phyloP scores from a whole-genome alignment of 2,329 filamentous ascomycete species.

The Geosmithia flava region DNA sequence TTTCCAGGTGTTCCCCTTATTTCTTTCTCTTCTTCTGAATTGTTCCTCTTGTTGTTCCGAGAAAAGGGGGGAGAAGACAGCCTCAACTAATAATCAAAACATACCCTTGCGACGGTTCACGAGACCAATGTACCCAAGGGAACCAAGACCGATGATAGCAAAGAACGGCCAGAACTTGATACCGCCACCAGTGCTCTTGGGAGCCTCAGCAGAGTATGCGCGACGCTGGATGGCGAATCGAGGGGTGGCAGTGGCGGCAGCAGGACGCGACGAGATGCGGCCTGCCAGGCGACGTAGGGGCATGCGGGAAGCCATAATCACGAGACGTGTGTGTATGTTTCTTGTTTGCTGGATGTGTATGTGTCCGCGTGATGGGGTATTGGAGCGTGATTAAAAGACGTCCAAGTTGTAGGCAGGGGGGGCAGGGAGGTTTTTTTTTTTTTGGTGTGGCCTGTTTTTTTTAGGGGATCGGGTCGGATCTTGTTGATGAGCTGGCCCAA shows the following conservation, averaged over 20 bases:
- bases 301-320: slow-evolving; percentile 18
- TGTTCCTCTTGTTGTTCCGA: neutral
- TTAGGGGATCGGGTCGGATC: neutral
- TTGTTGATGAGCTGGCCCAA: neutral
- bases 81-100: slow-evolving; percentile 6
- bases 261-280: slow-evolving; percentile 7
- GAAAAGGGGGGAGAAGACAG: neutral
- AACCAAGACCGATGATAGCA: slow-evolving; percentile 32
- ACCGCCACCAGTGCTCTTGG: slow-evolving; percentile 13
- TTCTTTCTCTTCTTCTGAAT: neutral
- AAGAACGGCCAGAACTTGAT: slow-evolving; percentile 50
- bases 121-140: slow-evolving; percentile 35
- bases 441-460: neutral
- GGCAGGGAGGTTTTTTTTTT: too few species aligned
- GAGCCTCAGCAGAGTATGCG: slow-evolving; percentile 30
- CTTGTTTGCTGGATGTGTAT: neutral
- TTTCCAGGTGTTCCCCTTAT: neutral
- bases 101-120: slow-evolving; percentile 37
- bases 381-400: too few species aligned
- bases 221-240: slow-evolving; percentile 10
- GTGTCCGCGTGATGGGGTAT: neutral
- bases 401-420: too few species aligned
- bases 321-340: neutral
- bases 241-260: slow-evolving; percentile 4
- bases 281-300: slow-evolving; percentile 12